These are phyloP conservation scores for Beauveria varroae DNA, from an alignment of 2,329 filamentous ascomycete species.

Conservation along the genomic window DNA sequence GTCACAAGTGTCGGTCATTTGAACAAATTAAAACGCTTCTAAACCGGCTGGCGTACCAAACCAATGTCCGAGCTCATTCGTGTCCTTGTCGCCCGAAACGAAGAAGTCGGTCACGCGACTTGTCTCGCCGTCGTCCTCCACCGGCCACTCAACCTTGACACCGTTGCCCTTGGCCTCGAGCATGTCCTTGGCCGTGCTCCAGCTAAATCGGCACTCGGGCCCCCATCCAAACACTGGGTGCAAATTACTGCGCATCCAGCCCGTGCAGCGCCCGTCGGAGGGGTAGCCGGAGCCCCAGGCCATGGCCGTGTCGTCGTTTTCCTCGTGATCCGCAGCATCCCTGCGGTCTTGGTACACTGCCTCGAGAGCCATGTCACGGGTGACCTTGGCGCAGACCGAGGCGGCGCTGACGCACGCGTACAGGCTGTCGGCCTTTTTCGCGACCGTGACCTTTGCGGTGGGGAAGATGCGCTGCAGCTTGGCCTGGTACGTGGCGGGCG, in stretches of 20 bases:
- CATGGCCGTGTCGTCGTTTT: conserved; percentile 32
- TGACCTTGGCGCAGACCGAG: conserved; percentile 93
- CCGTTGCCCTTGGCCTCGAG: conserved; percentile 65
- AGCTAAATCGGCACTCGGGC: conserved; percentile 85
- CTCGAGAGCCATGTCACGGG: conserved; percentile 82
- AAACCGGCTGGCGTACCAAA: conserved; percentile 67
- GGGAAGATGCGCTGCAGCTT: conserved; percentile 82
- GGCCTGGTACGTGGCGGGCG: conserved; percentile 73
- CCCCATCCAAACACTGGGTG: conserved; percentile 95
- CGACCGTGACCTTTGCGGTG: conserved; percentile 63
- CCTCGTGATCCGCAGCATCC: conserved; percentile 22
- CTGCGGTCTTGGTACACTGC: conserved; percentile 54
- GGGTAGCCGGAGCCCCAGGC: conserved; percentile 92
- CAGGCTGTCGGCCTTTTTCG: conserved; percentile 86
- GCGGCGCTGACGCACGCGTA: conserved; percentile 92
- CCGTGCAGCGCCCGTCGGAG: conserved; percentile 70
- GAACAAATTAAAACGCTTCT: conserved; percentile 55
- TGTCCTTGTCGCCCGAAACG: conserved; percentile 31
- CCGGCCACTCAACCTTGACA: conserved; percentile 77
- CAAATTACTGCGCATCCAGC: conserved; percentile 81
- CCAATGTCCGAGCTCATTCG: conserved; percentile 70
- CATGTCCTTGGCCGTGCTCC: conserved; percentile 92
- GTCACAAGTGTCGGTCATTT: neutral
- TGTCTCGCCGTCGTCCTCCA: conserved; percentile 60
- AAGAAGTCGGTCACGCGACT: conserved; percentile 74